Evolutionary conservation across 176 grass and related monocot genomes (phyloP).

Genomic region (Oryza glaberrima): DNA sequence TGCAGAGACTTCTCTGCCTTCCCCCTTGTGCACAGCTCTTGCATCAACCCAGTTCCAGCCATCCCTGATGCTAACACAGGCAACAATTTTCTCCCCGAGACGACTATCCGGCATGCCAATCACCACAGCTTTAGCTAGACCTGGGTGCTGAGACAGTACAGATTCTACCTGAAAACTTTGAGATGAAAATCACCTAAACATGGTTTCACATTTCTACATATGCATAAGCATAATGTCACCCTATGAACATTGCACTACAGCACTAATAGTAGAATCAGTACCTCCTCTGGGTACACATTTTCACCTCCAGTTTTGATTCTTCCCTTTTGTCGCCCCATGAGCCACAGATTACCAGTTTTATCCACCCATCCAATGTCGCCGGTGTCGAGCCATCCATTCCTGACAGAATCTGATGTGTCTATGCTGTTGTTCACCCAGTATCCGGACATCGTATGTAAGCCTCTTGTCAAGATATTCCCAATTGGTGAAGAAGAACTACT

Average conservation of each 20-base stretch:
- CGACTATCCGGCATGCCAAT: constrained; percentile 69
- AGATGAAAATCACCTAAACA: background rate
- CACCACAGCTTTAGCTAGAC: constrained; percentile 62
- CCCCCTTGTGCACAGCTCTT: constrained; percentile 20
- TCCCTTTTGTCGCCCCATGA: constrained; percentile 75
- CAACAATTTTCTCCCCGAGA: constrained; percentile 77
- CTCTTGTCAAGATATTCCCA: constrained; percentile 82
- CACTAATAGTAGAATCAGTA: constrained; percentile 17
- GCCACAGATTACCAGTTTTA: constrained; percentile 61
- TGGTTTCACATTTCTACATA: background rate
- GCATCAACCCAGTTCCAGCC: constrained; percentile 71
- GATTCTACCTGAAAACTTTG: constrained; percentile 61
- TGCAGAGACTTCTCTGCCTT: constrained; percentile 54
- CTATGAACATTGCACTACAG: background rate
- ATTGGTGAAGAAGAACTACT: constrained; percentile 24
- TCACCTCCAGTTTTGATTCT: constrained; percentile 88
- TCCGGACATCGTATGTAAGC: constrained; percentile 85
- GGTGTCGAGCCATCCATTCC: constrained; percentile 80
- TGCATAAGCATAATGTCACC: background rate
- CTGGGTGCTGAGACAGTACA: constrained; percentile 64
- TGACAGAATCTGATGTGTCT: constrained; percentile 27
- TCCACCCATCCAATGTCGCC: constrained; percentile 85
- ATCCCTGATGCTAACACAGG: constrained; percentile 67
- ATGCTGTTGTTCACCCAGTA: constrained; percentile 55
- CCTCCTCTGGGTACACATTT: constrained; percentile 96